These are phyloP conservation scores for Talaromyces sp. DNA, from an alignment of 2,329 filamentous ascomycete genomes.

Conservation along the genomic window DNA sequence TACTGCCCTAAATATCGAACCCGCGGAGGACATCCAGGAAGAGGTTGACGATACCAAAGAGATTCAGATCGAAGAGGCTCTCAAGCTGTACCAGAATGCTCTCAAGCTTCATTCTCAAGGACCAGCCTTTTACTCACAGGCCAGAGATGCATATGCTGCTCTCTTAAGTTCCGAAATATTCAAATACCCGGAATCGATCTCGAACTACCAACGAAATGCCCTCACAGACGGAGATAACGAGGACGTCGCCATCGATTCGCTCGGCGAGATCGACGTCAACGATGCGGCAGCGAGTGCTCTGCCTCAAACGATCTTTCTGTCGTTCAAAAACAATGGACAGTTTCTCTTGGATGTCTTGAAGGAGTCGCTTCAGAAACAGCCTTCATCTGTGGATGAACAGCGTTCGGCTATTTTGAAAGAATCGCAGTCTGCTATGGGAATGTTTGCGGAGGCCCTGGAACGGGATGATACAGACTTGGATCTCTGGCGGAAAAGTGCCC, in stretches of 20 bases:
- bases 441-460: slow-evolving; percentile 59
- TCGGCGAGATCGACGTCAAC: slow-evolving; percentile 54
- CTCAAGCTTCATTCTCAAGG: slow-evolving; percentile 89
- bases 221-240: slow-evolving; percentile 39
- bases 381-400: slow-evolving; percentile 6
- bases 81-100: slow-evolving; percentile 89
- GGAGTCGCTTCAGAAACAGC: slow-evolving; percentile 38
- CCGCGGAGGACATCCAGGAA: slow-evolving; percentile 82
- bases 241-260: slow-evolving; percentile 23
- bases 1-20: slow-evolving; percentile 87
- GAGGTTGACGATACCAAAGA: slow-evolving; percentile 94
- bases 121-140: slow-evolving; percentile 66
- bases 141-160: slow-evolving; percentile 72
- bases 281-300: slow-evolving; percentile 75
- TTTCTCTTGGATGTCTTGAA: slow-evolving; percentile 75
- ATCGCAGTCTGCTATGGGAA: slow-evolving; percentile 42
- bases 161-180: slow-evolving; percentile 93
- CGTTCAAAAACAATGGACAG: slow-evolving; percentile 93
- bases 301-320: slow-evolving; percentile 83
- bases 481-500: slow-evolving; percentile 57
- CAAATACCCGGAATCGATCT: slow-evolving; percentile 78
- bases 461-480: slow-evolving; percentile 61
- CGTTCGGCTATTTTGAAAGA: slow-evolving; percentile 30
- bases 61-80: slow-evolving; percentile 91
- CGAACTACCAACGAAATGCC: slow-evolving; percentile 72